Percentiles rank a stretch among this genome's conserved stretches.
Evolutionary conservation across 208 protist genomes (phyloP).

Genomic region (Acanthamoeba sp.): DNA sequence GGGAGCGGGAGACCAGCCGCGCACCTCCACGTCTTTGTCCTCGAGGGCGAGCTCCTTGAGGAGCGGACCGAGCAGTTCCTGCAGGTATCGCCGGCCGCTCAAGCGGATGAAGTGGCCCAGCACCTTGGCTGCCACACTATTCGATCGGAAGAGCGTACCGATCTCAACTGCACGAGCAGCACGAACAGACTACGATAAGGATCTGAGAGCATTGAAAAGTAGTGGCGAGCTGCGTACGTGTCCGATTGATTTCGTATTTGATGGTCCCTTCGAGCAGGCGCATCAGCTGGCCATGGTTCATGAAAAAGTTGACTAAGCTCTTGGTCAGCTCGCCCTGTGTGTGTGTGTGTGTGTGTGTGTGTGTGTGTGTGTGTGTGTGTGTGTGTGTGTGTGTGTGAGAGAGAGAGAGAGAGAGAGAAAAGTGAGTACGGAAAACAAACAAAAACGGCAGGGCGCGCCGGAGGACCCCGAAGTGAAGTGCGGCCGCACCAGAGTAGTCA

Average conservation of each 20-base stretch:
- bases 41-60: slow-evolving; percentile 39
- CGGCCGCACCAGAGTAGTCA: background rate
- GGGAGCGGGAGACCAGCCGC: background rate
- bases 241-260: slow-evolving; percentile 42
- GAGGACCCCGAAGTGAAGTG: background rate
- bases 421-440: too few species aligned
- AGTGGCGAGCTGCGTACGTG: background rate
- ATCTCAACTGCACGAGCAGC: background rate
- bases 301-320: slow-evolving; percentile 61
- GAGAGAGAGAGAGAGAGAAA: too few species aligned
- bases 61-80: background rate
- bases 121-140: slow-evolving; percentile 58
- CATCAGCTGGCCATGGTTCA: slow-evolving; percentile 46
- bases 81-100: background rate
- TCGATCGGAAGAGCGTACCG: slow-evolving; percentile 51
- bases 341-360: too few species aligned
- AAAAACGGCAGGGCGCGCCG: too few species aligned
- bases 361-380: too few species aligned
- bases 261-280: slow-evolving; percentile 41
- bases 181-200: background rate
- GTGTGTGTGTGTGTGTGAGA: too few species aligned
- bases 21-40: slow-evolving; percentile 61
- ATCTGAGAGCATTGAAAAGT: background rate
- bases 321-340: slow-evolving; percentile 45
- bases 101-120: slow-evolving; percentile 64